Base-by-base conservation (phyloP, 2,329 filamentous ascomycete genomes). In the Escovopsis sp. region DNA sequence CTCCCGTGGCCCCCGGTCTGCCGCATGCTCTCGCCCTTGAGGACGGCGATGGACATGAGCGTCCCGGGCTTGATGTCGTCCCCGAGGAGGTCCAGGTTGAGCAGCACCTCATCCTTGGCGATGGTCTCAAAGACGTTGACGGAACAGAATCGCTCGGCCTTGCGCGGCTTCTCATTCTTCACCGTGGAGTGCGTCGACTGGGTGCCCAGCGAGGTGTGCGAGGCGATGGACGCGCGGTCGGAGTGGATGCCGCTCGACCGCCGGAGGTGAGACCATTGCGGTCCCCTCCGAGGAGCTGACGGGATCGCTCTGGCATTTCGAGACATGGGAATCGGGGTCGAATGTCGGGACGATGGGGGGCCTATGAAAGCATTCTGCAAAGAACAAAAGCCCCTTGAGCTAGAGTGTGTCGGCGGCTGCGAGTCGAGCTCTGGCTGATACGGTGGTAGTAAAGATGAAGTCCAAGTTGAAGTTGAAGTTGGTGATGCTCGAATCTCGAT, bases 51-150 rank as follows among this genome's bases (percentile, higher is more conserved):
- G 51, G 85, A 81, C 61, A 91, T 77, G 43, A 93, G 65, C 47
- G 75, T 73, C 26, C 82, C 84, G 1, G 76, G 67, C 44, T 72
- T 72, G 48, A 85, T 68, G 38, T 74, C 70, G 37, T 70, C 67
- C 42, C 76, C 73, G 45, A 89, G 75, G 12, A 80, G 70, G 43
- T 84, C 78, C 45, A 81, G 69, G 56, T 89, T 91, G 54, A 93
- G 71, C 19, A 91, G 68, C 37, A 91, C 79, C 52, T 89, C 85
- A 53, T 93, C 84, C 44, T 73, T 74, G 8, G 81, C 79, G 53
- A 87, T 82, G 36, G 73, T 77, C 50, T 93, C 85, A 57, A 88
- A 83, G 51, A 78, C 68, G 8, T 68, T 68, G 43, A 77, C 67
- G 36, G 63, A 70, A 51, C 72, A 77, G 48, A 63, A 62, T 28